Evolutionary conservation across 169 alveolate species (phyloP).

Genomic region (Plasmodium chabaudi): DNA sequence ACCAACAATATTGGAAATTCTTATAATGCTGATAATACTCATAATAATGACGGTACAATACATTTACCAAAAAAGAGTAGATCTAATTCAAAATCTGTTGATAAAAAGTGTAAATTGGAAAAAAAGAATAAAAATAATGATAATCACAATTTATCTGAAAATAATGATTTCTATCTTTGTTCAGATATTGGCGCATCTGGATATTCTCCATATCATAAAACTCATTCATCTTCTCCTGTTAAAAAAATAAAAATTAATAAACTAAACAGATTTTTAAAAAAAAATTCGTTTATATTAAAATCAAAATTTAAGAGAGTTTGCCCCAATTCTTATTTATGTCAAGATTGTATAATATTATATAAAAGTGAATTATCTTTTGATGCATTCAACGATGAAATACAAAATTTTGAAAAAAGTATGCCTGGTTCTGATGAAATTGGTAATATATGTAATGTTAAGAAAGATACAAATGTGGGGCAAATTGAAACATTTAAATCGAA

Average conservation of each 20-base stretch:
- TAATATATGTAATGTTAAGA: neutral
- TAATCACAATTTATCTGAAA: neutral
- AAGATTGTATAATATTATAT: constrained; percentile 38
- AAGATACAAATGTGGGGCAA: neutral
- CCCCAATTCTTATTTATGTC: constrained; percentile 50
- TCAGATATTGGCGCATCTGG: constrained; percentile 22
- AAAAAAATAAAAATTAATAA: constrained; percentile 32
- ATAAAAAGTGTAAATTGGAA: neutral
- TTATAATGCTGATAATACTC: too few species aligned
- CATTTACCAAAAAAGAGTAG: too few species aligned
- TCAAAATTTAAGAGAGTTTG: constrained; percentile 56
- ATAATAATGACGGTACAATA: too few species aligned
- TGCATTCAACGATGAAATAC: constrained; percentile 13
- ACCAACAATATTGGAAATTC: too few species aligned
- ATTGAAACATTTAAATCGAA: too few species aligned
- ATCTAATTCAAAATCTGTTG: too few species aligned
- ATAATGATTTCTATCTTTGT: constrained; percentile 18
- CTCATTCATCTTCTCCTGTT: neutral
- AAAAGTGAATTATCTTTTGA: constrained; percentile 39
- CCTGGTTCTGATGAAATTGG: neutral
- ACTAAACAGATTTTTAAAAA: constrained; percentile 44
- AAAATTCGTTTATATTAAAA: constrained; percentile 25
- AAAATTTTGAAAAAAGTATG: neutral
- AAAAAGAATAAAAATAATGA: constrained; percentile 3
- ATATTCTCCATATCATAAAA: neutral